Base-by-base conservation (phyloP, 192 early-diverging fungal genomes). In the Mortierella antarctica region DNA sequence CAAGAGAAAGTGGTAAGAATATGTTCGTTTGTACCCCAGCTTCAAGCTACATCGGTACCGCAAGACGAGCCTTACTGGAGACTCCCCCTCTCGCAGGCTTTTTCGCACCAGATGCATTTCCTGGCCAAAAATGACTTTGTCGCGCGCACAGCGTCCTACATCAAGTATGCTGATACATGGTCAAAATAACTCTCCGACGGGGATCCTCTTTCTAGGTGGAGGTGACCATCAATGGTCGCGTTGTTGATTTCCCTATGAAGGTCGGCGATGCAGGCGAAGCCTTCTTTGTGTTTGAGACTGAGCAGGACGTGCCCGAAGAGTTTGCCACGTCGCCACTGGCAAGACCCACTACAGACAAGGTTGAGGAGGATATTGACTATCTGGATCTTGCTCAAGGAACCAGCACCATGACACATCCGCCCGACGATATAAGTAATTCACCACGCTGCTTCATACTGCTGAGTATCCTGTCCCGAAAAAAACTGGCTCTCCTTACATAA, bases 181-280 rank as follows among this genome's bases (percentile, higher is more conserved):
- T 59, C 21, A 21, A 7, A 41, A 12, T 62, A 12, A 5, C 9
- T 62, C 21, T 47, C 21, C 41, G 12, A n/a, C 20, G 9, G 40
- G 14, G 9, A 44, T 46, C 47, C 56, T 45, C 23, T 46, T 67
- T 31, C n/a, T 65, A 78, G 74, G 92, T 96, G 47, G 91, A 95
- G 53, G 85, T 99, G 31, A 86, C 87, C 7, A 91, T 98, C 50
- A 99, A 99, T 85, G 95, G 89, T 48, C 58, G 85, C 65, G 74
- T 81, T 1, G 88, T 91, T 5, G 92, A 94, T 66, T 89, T 94
- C 67, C 90, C 92, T 49, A 98, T 99, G 97, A 99, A 98, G 66
- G 91, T 99, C 4, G 95, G 96, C 6, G 98, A 98, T 62, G 93
- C 94, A 18, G 97, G 97, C 44, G 97, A 99, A 77, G 96, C 95